A percentile compares a stretch with the other conserved stretches of the same genome.
phyloP scores from a whole-genome alignment of 75 land plant species.

The Selaginella tamariscina region DNA sequence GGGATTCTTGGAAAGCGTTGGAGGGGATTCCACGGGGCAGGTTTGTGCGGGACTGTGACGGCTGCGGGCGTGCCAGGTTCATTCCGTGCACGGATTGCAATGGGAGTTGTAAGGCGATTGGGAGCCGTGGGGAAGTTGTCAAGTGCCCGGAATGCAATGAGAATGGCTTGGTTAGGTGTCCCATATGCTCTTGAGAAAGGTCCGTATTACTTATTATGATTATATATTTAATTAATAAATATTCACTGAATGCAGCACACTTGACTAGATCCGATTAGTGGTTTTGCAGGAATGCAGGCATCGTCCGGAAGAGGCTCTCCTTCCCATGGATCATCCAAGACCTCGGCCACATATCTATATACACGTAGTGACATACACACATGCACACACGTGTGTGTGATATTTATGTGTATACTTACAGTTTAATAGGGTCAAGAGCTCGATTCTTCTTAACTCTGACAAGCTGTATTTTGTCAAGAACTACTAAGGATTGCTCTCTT shows the following conservation, averaged over 20 bases:
- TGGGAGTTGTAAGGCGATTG: conserved; percentile 51
- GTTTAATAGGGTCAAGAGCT: conserved; percentile 25
- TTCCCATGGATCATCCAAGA: conserved; percentile 30
- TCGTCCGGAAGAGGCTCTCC: conserved; percentile 23
- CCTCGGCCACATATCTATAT: conserved; percentile 29
- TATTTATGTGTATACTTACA: too few species aligned
- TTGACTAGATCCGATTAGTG: conserved; percentile 13
- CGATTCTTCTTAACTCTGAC: conserved; percentile 18
- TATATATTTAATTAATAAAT: too few species aligned
- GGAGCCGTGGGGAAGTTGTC: conserved; percentile 27
- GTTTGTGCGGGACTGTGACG: conserved; percentile 24
- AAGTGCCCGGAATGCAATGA: conserved; percentile 51
- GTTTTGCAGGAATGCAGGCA: conserved; percentile 24
- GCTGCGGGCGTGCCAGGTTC: conserved; percentile 51
- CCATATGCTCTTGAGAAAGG: conserved; percentile 33
- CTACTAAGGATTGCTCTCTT: conserved; percentile 18
- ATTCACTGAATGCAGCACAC: not conserved
- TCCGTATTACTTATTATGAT: too few species aligned
- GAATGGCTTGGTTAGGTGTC: conserved; percentile 54
- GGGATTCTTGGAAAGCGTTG: conserved; percentile 35
- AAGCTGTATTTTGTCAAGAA: conserved; percentile 28
- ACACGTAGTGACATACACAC: not conserved
- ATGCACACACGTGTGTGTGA: not conserved
- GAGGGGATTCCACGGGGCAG: conserved; percentile 31
- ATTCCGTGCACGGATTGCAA: conserved; percentile 51